A percentile compares a stretch with the other conserved stretches of the same genome.
phyloP scores from a whole-genome alignment of 352 stramenopile genomes.

The Globisporangium orthogonon region DNA sequence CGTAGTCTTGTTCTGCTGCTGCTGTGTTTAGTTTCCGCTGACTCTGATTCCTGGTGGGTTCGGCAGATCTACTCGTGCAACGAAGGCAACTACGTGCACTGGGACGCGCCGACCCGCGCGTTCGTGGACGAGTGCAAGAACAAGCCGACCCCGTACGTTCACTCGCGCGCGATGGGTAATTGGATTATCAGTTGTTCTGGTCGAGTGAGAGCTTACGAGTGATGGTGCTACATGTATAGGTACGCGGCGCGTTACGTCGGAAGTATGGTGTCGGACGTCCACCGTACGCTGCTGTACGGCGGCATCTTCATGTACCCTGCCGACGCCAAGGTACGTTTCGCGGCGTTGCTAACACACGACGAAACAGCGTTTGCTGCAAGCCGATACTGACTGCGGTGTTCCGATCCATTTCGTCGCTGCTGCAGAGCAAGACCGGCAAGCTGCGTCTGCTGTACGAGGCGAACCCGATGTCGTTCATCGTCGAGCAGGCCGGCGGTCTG shows the following conservation, averaged over 20 bases:
- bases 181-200: neutral
- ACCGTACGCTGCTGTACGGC: slow-evolving; percentile 97
- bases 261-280: slow-evolving; percentile 98
- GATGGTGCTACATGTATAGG: slow-evolving; percentile 8
- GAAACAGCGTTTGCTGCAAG: neutral
- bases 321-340: slow-evolving; percentile 86
- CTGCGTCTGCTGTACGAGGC: slow-evolving; percentile 98
- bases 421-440: slow-evolving; percentile 84
- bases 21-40: neutral
- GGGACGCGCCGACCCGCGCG: slow-evolving; percentile 90
- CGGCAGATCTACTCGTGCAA: slow-evolving; percentile 96
- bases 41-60: neutral
- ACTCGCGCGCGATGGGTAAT: neutral
- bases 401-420: neutral
- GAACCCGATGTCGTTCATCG: slow-evolving; percentile 99
- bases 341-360: neutral
- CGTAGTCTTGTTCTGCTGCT: neutral
- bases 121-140: slow-evolving; percentile 88
- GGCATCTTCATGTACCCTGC: slow-evolving; percentile 98
- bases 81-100: slow-evolving; percentile 95
- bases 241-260: slow-evolving; percentile 97
- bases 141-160: slow-evolving; percentile 50
- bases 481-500: slow-evolving; percentile 95
- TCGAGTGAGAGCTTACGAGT: neutral
- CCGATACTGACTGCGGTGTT: neutral